A percentile compares a stretch with the other conserved stretches of the same genome.
Conservation (phyloP, 2,329 filamentous ascomycete species). For the Alternaria consortialis region DNA sequence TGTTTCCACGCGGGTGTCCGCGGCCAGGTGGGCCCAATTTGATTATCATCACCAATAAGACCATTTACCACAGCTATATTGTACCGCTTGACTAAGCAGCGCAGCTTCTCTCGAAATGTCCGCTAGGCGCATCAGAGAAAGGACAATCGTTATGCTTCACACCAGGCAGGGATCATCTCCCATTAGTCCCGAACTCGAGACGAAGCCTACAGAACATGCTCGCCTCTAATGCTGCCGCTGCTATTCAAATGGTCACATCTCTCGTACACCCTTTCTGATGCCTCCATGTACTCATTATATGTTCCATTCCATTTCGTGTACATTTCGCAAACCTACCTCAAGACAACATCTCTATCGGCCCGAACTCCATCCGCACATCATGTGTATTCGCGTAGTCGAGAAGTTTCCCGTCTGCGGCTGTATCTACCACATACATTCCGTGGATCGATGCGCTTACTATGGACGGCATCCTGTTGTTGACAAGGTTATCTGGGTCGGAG, state of each 20-base stretch:
- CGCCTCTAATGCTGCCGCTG: neutral
- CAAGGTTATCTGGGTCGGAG: slow-evolving; percentile 43
- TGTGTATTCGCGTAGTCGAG: slow-evolving; percentile 50
- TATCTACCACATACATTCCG: slow-evolving; percentile 47
- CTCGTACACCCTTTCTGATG: neutral
- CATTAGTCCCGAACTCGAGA: slow-evolving; percentile 3
- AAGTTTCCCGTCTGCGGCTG: slow-evolving; percentile 51
- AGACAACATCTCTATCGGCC: neutral
- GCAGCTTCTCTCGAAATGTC: neutral
- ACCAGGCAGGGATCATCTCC: slow-evolving; percentile 1
- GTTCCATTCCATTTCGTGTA: neutral
- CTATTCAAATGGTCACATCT: neutral
- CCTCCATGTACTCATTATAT: neutral
- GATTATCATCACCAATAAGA: slow-evolving; percentile 14
- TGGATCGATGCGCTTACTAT: slow-evolving; percentile 47
- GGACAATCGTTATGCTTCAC: neutral
- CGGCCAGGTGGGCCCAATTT: slow-evolving; percentile 8
- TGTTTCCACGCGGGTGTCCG: slow-evolving; percentile 10
- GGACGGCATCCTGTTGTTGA: slow-evolving; percentile 44
- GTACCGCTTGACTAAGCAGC: neutral
- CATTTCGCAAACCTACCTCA: neutral
- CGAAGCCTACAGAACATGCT: slow-evolving; percentile 3
- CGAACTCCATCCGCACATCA: slow-evolving; percentile 18
- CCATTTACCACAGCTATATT: neutral
- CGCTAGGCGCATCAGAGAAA: neutral